These are phyloP conservation scores for Lasiodiplodia sp. DNA, from an alignment of 2,329 filamentous ascomycete species.

Conservation along the genomic window DNA sequence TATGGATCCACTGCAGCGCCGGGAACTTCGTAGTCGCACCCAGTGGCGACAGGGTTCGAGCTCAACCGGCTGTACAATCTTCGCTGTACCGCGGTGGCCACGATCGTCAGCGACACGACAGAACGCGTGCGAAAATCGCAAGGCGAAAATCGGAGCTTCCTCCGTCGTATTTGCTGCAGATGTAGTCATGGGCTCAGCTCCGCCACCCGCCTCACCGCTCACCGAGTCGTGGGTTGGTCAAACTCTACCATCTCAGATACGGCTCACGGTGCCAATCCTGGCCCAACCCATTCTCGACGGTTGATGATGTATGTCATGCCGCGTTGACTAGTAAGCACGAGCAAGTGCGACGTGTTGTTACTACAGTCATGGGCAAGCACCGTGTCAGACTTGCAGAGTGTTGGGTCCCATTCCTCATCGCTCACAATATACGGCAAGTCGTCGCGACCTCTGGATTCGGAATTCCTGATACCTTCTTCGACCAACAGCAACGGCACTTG, in stretches of 20 bases:
- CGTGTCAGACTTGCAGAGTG: neutral
- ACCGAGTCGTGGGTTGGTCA: neutral
- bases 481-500: neutral
- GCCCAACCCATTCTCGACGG: neutral
- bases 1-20: neutral
- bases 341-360: neutral
- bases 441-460: neutral
- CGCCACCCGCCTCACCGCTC: neutral
- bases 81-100: neutral
- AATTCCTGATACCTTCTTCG: neutral
- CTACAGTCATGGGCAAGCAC: neutral
- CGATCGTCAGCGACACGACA: neutral
- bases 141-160: neutral
- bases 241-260: neutral
- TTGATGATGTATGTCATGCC: constrained; percentile 8
- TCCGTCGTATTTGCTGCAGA: constrained; percentile 2
- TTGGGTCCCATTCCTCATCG: neutral
- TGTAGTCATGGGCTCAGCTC: neutral
- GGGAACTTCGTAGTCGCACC: constrained; percentile 2
- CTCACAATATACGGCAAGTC: neutral
- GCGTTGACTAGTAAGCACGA: neutral
- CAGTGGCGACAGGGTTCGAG: constrained; percentile 6
- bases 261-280: constrained; percentile 6
- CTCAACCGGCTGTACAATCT: neutral
- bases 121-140: neutral